Evolutionary conservation across 2,329 filamentous ascomycete species (phyloP).

Genomic region (Colletotrichum lini): DNA sequence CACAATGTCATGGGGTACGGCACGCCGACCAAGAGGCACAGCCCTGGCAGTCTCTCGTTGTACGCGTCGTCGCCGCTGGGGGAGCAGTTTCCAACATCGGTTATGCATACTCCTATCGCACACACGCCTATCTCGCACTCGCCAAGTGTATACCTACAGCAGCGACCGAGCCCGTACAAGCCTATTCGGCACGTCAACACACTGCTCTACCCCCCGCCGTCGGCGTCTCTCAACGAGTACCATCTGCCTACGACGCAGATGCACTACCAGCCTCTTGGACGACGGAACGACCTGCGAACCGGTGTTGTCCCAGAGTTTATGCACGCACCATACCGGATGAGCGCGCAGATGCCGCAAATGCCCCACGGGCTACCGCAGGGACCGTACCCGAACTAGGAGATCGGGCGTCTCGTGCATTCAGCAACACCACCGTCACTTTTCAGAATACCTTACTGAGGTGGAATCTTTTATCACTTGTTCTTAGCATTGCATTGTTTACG

Average conservation of each 20-base stretch:
- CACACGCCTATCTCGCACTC: constrained; percentile 82
- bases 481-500: constrained; percentile 42
- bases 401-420: constrained; percentile 8
- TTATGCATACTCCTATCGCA: constrained; percentile 68
- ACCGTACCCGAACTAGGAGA: constrained; percentile 54
- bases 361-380: constrained; percentile 48
- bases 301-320: constrained; percentile 78
- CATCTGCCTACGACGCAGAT: constrained; percentile 79
- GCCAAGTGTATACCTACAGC: constrained; percentile 88
- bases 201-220: constrained; percentile 89
- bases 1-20: constrained; percentile 58
- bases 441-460: constrained; percentile 3
- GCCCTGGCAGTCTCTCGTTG: constrained; percentile 63
- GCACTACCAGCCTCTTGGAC: constrained; percentile 85
- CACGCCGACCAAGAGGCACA: constrained; percentile 68
- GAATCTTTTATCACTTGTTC: constrained; percentile 25
- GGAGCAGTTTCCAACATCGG: constrained; percentile 70
- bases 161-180: constrained; percentile 92
- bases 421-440: constrained; percentile 1
- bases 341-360: constrained; percentile 38
- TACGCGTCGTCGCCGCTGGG: constrained; percentile 80
- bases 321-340: constrained; percentile 32
- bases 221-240: constrained; percentile 82
- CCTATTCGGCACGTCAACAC: constrained; percentile 92
- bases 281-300: constrained; percentile 76